Percentiles rank a stretch among this genome's conserved stretches.
Conservation (phyloP, 495 filamentous ascomycete genomes). For the Viridothelium virens region DNA sequence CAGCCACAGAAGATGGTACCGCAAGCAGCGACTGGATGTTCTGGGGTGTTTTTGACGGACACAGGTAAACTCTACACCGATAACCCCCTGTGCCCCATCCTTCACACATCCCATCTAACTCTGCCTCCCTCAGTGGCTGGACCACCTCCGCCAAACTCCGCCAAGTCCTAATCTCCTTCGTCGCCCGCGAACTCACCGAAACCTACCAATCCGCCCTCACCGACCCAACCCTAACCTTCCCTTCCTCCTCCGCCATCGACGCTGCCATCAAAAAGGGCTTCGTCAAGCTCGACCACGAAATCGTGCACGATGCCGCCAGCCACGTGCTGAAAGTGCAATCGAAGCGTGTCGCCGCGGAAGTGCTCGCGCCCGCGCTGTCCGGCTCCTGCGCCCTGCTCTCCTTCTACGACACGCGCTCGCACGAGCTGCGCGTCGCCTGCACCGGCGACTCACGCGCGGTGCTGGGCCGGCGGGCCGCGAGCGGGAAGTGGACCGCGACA, state of each 20-base stretch:
- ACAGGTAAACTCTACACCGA: constrained; percentile 54
- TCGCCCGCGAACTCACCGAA: constrained; percentile 86
- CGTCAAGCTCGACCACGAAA: constrained; percentile 80
- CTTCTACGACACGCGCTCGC: constrained; percentile 83
- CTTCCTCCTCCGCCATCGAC: constrained; percentile 72
- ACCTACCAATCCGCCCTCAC: constrained; percentile 72
- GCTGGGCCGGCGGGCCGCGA: constrained; percentile 66
- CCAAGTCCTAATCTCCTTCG: constrained; percentile 81
- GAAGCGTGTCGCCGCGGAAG: constrained; percentile 77
- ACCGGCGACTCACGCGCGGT: constrained; percentile 93
- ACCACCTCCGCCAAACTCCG: constrained; percentile 95
- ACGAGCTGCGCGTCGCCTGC: constrained; percentile 81
- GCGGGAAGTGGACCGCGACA: constrained; percentile 88
- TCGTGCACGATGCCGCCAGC: constrained; percentile 79
- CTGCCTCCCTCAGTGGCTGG: constrained; percentile 56
- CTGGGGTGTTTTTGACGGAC: constrained; percentile 97
- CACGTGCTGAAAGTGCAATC: constrained; percentile 83
- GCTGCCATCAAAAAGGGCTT: constrained; percentile 90
- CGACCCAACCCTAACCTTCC: constrained; percentile 52
- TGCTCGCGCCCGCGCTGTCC: constrained; percentile 85
- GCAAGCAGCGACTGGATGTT: constrained; percentile 95
- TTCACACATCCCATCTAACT: constrained; percentile 29
- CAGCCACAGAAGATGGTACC: constrained; percentile 44
- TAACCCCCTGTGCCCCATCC: background rate
- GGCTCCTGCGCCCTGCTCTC: constrained; percentile 93